phyloP scores from a whole-genome alignment of 257 asterid genomes.

The Voacanga thouarsii region DNA sequence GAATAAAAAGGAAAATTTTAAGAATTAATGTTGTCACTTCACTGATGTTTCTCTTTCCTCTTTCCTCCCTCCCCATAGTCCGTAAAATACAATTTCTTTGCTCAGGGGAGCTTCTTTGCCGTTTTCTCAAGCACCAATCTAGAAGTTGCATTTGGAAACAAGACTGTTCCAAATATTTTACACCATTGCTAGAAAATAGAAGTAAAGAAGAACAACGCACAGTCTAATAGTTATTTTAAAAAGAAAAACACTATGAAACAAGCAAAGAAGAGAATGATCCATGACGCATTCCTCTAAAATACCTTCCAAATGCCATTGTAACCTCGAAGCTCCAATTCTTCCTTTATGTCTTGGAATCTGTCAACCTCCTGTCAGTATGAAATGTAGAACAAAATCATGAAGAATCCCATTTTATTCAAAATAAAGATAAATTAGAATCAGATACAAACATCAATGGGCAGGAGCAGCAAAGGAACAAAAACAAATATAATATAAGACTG shows the following conservation, averaged over 20 bases:
- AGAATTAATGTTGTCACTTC: background rate
- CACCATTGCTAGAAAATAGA: background rate
- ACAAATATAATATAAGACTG: background rate
- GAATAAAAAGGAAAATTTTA: background rate
- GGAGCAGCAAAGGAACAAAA: constrained; percentile 6
- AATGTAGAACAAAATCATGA: constrained; percentile 6
- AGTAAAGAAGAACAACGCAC: background rate
- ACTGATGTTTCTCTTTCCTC: background rate
- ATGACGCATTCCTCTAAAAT: constrained; percentile 7
- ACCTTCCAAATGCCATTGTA: constrained; percentile 98
- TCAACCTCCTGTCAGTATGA: constrained; percentile 81
- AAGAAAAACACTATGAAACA: background rate
- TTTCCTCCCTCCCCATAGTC: background rate
- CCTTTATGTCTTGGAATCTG: constrained; percentile 77
- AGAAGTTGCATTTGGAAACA: constrained; percentile 1
- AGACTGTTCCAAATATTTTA: background rate
- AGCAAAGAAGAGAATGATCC: background rate
- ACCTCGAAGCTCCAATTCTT: constrained; percentile 66
- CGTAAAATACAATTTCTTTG: background rate
- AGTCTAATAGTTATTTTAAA: background rate
- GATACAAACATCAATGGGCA: background rate
- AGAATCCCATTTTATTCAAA: background rate
- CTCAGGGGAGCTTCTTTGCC: background rate
- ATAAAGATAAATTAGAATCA: background rate
- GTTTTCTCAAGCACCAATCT: background rate